Evolutionary conservation across 768 basidiomycete genomes (phyloP), one percentile per base, ranked within the genome.

Genomic region (Suillus americanus): DNA sequence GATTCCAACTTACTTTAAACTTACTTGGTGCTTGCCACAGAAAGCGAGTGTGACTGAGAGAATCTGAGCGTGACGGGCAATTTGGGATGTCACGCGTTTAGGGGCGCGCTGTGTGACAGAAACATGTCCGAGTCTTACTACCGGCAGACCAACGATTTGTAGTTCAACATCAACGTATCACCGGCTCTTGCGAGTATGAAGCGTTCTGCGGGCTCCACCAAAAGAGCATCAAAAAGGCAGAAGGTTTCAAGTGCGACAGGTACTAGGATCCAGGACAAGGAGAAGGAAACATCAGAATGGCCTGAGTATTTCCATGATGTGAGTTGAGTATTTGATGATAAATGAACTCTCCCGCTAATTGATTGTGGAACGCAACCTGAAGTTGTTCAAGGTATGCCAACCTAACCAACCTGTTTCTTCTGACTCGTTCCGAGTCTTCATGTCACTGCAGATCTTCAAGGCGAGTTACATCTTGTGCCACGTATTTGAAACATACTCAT

Each of bases 251-350:
- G 20, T 57, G 23, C 67, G 0, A 20, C 55, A 30, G 67, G 61
- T 37, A 43, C 48, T 5, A 76, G 62, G 48, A 56, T 38, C 30
- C 68, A 75, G 55, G 68, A 59, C 45, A 71, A 74, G 61, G 63
- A 68, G n/a, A 64, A 69, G 51, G 57, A 67, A 30, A 55, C 64
- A 35, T 54, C 65, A 20, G 62, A 68, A 46, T 91, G 89, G 88
- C 89, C 90, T 5, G 82, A 85, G 33, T 83, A 91, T 70, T 91
- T 92, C 65, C 78, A 84, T 61, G 79, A 79, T 55, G 85, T 83
- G 61, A 65, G 74, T 71, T 43, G 12, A 38, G 33, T 30, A 20
- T 30, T 13, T n/a, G 20, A n/a, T n/a, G 40, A 13, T 35, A 2
- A 7, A 30, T 38, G 4, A 41, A 10, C 18, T 38, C 25, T 20